phyloP scores from a whole-genome alignment of 805 yeast genomes.

The Scheffersomyces lignosus region DNA sequence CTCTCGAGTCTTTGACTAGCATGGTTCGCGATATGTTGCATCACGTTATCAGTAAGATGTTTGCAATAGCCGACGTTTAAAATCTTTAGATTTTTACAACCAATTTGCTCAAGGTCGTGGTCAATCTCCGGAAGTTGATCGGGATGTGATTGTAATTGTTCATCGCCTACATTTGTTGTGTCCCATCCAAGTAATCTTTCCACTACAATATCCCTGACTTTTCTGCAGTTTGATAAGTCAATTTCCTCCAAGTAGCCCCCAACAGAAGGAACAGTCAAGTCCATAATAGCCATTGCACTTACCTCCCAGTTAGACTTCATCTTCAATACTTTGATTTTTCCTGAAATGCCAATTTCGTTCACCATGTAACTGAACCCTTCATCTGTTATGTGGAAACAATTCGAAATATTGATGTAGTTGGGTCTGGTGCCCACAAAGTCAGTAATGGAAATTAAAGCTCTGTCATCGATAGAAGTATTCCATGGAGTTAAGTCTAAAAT shows the following conservation, averaged over 20 bases:
- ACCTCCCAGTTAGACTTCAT: constrained; percentile 79
- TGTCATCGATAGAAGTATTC: constrained; percentile 61
- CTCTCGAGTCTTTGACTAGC: constrained; percentile 56
- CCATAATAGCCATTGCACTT: constrained; percentile 81
- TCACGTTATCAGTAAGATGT: constrained; percentile 65
- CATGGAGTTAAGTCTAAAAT: constrained; percentile 59
- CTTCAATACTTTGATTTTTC: constrained; percentile 51
- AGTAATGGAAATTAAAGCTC: constrained; percentile 55
- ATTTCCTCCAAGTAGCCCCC: constrained; percentile 59
- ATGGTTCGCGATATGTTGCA: constrained; percentile 60
- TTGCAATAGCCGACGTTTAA: constrained; percentile 73
- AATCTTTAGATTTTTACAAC: constrained; percentile 58
- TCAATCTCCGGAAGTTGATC: constrained; percentile 10
- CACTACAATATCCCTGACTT: constrained; percentile 69
- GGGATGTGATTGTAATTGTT: constrained; percentile 1
- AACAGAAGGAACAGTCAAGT: constrained; percentile 62
- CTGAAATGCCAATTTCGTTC: constrained; percentile 68
- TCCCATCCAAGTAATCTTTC: constrained; percentile 66
- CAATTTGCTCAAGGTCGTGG: constrained; percentile 29
- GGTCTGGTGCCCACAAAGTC: constrained; percentile 75
- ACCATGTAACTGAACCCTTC: constrained; percentile 71
- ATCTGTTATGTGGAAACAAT: constrained; percentile 77
- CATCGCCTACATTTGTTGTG: constrained; percentile 5
- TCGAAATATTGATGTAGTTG: constrained; percentile 57
- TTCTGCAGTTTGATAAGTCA: constrained; percentile 71